Evolutionary conservation across 2,329 filamentous ascomycete genomes (phyloP).

Genomic region (Penicillium brasilianum): DNA sequence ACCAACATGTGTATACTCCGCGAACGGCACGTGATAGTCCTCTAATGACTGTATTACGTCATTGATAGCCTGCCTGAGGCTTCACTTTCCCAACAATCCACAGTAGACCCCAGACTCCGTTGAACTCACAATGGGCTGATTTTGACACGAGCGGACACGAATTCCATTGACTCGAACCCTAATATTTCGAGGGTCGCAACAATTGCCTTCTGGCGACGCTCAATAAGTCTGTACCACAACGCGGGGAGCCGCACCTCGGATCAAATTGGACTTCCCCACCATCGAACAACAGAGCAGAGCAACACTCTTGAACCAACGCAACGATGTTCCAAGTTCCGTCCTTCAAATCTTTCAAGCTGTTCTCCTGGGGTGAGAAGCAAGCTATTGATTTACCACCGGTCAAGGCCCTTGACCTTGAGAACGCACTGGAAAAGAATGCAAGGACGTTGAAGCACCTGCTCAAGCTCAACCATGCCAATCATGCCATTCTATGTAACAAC

Average conservation of each 20-base stretch:
- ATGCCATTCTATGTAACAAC: slow-evolving; percentile 79
- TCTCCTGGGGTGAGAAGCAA: slow-evolving; percentile 30
- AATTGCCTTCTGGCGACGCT: not conserved
- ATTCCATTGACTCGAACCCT: not conserved
- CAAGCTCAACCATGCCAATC: slow-evolving; percentile 88
- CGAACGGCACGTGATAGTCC: slow-evolving; percentile 15
- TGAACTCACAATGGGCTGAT: slow-evolving; percentile 19
- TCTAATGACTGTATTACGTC: slow-evolving; percentile 15
- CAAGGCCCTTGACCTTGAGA: slow-evolving; percentile 79
- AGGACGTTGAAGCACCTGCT: slow-evolving; percentile 88
- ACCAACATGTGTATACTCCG: slow-evolving; percentile 5
- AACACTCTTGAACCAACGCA: not conserved
- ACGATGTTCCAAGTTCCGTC: slow-evolving; percentile 33
- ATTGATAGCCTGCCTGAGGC: slow-evolving; percentile 19
- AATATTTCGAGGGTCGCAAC: no score
- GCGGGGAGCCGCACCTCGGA: slow-evolving; percentile 4
- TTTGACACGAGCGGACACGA: slow-evolving; percentile 1
- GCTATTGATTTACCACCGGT: slow-evolving; percentile 65
- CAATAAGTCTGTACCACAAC: not conserved
- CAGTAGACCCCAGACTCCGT: slow-evolving; percentile 17
- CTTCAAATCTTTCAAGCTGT: slow-evolving; percentile 33
- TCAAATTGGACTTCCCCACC: slow-evolving; percentile 8
- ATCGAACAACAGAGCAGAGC: slow-evolving; percentile 8
- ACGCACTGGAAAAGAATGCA: slow-evolving; percentile 75
- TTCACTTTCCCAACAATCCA: slow-evolving; percentile 28